These are phyloP conservation scores for Lumnitzera littorea DNA, from an alignment of 345 rosid genomes.

Conservation along the genomic window DNA sequence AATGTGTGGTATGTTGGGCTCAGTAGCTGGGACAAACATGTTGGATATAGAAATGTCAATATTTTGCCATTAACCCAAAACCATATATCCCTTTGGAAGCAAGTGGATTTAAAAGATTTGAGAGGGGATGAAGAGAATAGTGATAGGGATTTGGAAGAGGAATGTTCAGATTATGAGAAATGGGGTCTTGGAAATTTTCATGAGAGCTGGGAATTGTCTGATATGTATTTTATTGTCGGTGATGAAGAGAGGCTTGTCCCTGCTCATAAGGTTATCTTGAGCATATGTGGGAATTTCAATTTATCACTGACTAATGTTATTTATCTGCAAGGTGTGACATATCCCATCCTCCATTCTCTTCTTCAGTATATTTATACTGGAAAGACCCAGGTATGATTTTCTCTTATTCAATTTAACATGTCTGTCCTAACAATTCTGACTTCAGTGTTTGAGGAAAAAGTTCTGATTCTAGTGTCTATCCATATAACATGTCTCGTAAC, in stretches of 20 bases:
- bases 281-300: conserved; percentile 67
- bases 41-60: conserved; percentile 87
- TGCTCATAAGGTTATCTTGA: conserved; percentile 82
- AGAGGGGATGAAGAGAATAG: conserved; percentile 32
- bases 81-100: conserved; percentile 80
- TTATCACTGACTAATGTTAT: conserved; percentile 42
- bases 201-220: conserved; percentile 79
- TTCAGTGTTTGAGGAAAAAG: neutral
- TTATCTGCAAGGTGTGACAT: conserved; percentile 38
- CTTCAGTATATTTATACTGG: conserved; percentile 78
- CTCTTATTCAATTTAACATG: neutral
- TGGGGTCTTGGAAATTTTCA: conserved; percentile 86
- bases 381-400: conserved; percentile 52
- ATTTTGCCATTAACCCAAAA: conserved; percentile 77
- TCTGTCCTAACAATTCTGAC: neutral
- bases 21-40: conserved; percentile 97
- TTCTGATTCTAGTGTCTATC: neutral
- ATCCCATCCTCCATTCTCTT: conserved; percentile 65
- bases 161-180: conserved; percentile 33
- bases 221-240: conserved; percentile 62
- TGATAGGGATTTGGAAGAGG: conserved; percentile 42
- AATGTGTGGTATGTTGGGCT: conserved; percentile 77
- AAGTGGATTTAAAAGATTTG: conserved; percentile 53
- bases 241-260: conserved; percentile 60
- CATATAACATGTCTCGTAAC: too few species aligned